phyloP scores from a whole-genome alignment of 352 stramenopile genomes.

The Globisporangium nodosum region DNA sequence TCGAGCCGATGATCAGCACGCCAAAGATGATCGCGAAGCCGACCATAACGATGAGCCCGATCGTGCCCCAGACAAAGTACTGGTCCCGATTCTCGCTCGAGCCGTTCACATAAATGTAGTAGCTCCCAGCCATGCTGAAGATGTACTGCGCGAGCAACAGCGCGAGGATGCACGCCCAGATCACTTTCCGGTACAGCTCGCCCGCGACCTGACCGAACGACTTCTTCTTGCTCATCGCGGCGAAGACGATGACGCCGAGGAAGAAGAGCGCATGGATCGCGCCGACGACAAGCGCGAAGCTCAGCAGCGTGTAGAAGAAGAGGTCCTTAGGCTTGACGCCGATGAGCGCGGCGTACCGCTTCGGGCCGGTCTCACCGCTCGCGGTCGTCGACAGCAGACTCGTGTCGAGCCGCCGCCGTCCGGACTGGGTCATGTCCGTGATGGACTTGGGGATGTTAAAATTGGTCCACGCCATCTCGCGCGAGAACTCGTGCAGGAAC shows the following conservation, averaged over 20 bases:
- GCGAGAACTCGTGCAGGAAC: constrained; percentile 80
- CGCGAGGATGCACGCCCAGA: constrained; percentile 64
- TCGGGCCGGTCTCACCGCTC: constrained; percentile 49
- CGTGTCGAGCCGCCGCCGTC: constrained; percentile 25
- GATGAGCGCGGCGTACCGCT: constrained; percentile 64
- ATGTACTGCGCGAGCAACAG: constrained; percentile 84
- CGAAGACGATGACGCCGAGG: constrained; percentile 46
- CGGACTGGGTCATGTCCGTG: constrained; percentile 16
- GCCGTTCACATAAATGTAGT: constrained; percentile 51
- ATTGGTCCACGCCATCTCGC: constrained; percentile 82
- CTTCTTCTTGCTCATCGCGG: constrained; percentile 48
- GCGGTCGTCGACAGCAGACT: constrained; percentile 14
- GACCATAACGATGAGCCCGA: constrained; percentile 39
- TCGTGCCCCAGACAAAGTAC: constrained; percentile 39
- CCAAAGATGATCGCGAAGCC: constrained; percentile 60
- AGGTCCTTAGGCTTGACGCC: constrained; percentile 55
- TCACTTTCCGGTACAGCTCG: constrained; percentile 79
- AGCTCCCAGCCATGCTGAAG: constrained; percentile 79
- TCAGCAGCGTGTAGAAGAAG: constrained; percentile 79
- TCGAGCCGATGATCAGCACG: constrained; percentile 57
- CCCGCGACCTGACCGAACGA: constrained; percentile 44
- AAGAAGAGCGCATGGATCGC: constrained; percentile 60
- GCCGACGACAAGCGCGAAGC: constrained; percentile 51
- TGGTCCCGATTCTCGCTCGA: constrained; percentile 20
- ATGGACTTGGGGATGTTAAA: constrained; percentile 73